Evolutionary conservation across 371 early-diverging fungal genomes (phyloP).

Genomic region (Mucor ambiguus): DNA sequence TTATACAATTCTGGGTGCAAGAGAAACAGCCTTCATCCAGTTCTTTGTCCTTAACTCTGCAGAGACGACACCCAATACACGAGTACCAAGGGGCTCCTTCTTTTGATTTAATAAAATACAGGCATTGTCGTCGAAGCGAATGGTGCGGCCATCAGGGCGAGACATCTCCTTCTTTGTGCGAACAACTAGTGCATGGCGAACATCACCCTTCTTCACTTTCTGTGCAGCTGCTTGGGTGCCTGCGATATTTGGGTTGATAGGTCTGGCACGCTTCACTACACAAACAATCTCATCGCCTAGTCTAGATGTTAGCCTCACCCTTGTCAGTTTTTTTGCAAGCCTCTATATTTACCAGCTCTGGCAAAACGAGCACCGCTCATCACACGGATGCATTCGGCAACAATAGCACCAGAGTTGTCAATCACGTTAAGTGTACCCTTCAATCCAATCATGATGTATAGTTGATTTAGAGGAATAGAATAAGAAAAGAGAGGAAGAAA

Average conservation of each 20-base stretch:
- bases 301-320: not conserved
- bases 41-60: slow-evolving; percentile 91
- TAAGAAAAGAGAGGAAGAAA: not conserved
- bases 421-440: slow-evolving; percentile 87
- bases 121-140: slow-evolving; percentile 97
- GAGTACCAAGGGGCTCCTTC: slow-evolving; percentile 92
- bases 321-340: not conserved
- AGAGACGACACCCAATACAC: slow-evolving; percentile 91
- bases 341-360: slow-evolving; percentile 53
- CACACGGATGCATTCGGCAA: slow-evolving; percentile 96
- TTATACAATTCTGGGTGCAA: slow-evolving; percentile 94
- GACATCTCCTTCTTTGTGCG: slow-evolving; percentile 90
- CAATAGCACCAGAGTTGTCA: slow-evolving; percentile 94
- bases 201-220: slow-evolving; percentile 96
- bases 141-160: slow-evolving; percentile 91
- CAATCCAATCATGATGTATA: slow-evolving; percentile 75
- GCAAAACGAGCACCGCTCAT: slow-evolving; percentile 85
- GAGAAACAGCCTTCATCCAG: slow-evolving; percentile 93
- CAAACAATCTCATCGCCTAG: slow-evolving; percentile 96
- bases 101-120: slow-evolving; percentile 93
- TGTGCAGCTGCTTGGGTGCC: slow-evolving; percentile 57
- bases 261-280: slow-evolving; percentile 91
- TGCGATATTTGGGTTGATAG: slow-evolving; percentile 62
- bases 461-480: not conserved
- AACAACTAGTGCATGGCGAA: slow-evolving; percentile 90